phyloP scores from a whole-genome alignment of 1,284 basidiomycete genomes.

The Sporisorium reilianum region DNA sequence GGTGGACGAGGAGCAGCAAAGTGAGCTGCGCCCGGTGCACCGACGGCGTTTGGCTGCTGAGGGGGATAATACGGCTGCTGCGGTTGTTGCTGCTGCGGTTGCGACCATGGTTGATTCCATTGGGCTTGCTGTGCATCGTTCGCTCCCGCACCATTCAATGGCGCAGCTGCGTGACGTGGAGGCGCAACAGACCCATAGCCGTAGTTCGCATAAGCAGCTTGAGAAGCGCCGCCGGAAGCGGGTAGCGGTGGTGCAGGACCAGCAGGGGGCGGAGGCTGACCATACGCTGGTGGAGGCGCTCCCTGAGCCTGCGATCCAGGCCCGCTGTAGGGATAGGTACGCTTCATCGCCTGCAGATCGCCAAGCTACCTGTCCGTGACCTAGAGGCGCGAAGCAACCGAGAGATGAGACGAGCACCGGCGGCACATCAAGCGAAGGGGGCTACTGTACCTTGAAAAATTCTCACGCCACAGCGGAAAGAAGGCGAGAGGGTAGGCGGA shows the following conservation, averaged over 20 bases:
- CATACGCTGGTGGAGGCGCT: conserved; percentile 19
- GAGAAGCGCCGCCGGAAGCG: conserved; percentile 23
- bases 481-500: background rate
- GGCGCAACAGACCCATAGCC: conserved; percentile 51
- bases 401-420: background rate
- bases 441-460: conserved; percentile 5
- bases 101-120: conserved; percentile 58
- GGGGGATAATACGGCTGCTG: conserved; percentile 47
- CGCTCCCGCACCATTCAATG: conserved; percentile 15
- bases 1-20: conserved; percentile 24
- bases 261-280: conserved; percentile 40
- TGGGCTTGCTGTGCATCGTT: conserved; percentile 38
- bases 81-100: conserved; percentile 25
- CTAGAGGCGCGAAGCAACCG: background rate
- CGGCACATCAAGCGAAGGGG: background rate
- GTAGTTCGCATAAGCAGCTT: conserved; percentile 54
- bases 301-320: conserved; percentile 22
- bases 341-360: conserved; percentile 25
- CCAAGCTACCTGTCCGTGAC: background rate
- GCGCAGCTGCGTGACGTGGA: conserved; percentile 13
- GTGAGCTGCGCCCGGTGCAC: conserved; percentile 14
- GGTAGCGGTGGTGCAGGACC: conserved; percentile 43
- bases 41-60: conserved; percentile 30
- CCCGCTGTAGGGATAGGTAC: conserved; percentile 26
- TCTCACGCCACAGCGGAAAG: background rate